Percentiles rank a stretch among this genome's conserved stretches.
Conservation (phyloP, 2,329 filamentous ascomycete genomes). For the Exutisphaerella laricina region DNA sequence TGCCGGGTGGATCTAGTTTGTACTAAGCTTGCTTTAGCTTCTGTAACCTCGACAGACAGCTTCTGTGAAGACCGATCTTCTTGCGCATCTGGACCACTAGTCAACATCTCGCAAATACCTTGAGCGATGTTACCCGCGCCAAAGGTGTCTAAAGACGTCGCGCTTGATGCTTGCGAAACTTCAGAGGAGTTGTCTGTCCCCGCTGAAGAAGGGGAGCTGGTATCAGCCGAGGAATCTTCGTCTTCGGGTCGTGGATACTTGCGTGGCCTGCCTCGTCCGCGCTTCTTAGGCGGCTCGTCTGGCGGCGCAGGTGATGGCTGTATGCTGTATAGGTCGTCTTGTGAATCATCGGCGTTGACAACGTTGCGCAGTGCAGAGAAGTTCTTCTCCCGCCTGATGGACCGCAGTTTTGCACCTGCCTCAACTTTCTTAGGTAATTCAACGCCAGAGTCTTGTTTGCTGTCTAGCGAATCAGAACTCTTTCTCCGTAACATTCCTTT, state of each 20-base stretch:
- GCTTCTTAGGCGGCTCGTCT: slow-evolving; percentile 12
- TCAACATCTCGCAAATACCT: slow-evolving; percentile 30
- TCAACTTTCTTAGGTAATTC: neutral
- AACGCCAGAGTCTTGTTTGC: neutral
- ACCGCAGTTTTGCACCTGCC: slow-evolving; percentile 15
- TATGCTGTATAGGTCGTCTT: slow-evolving; percentile 19
- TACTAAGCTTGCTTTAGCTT: slow-evolving; percentile 7
- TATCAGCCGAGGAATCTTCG: slow-evolving; percentile 8
- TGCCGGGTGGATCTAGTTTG: slow-evolving; percentile 3
- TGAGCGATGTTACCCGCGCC: slow-evolving; percentile 26
- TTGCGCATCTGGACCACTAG: slow-evolving; percentile 15
- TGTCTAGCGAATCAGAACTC: neutral
- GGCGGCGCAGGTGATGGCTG: slow-evolving; percentile 21
- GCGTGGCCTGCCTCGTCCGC: slow-evolving; percentile 22
- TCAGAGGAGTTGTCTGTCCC: slow-evolving; percentile 21
- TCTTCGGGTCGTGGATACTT: slow-evolving; percentile 17
- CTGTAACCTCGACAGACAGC: slow-evolving; percentile 8
- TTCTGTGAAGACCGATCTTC: slow-evolving; percentile 7
- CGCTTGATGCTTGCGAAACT: slow-evolving; percentile 26
- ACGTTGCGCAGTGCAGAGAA: slow-evolving; percentile 27
- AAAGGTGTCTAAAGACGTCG: slow-evolving; percentile 28
- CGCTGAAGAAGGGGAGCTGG: slow-evolving; percentile 21
- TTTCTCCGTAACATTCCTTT: neutral
- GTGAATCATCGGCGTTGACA: slow-evolving; percentile 23
- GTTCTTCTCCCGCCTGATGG: slow-evolving; percentile 26